Evolutionary conservation across 768 basidiomycete genomes (phyloP), one percentile per base, ranked within the genome.

Genomic region (Filobasidium wieringae): DNA sequence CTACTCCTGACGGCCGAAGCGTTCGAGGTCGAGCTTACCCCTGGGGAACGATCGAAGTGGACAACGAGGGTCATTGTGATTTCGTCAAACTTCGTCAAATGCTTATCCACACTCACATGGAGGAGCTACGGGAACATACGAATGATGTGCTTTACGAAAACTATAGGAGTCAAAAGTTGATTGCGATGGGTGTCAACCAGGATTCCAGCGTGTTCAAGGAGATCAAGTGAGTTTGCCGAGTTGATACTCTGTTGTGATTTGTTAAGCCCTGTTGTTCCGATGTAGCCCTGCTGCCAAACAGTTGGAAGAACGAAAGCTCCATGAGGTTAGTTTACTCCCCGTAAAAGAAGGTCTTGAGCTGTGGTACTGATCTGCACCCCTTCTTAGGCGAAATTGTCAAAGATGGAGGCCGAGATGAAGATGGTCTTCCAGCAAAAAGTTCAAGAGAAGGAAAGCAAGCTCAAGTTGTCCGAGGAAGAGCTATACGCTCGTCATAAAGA

Each of bases 341-440:
- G 30, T 27, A 8, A 17, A 11, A 2, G 8, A 36, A n/a, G 8
- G 15, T 1, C 12, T 33, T 22, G 27, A 43, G 17, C 14, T 14
- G 17, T n/a, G 24, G 30, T 9, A 15, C 19, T 34, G 15, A 31
- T 7, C 22, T 15, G 4, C 15, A 43, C 26, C 5, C 11, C 52
- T 43, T 32, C 15, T 7, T 43, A 69, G 63, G 87, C 88, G 65
- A 97, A 97, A 75, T 82, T 99, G 55, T 82, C 88, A 26, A 73
- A 72, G 59, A 74, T 74, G 72, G 95, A 99, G 78, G 87, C 91
- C 56, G 95, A 97, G 80, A 99, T 99, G 95, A 97, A 96, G 83
- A 90, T 93, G 88, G 95, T 99, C 67, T 99, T 99, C 90, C 91
- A 92, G 73, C 95, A 97, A 77, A 99, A 99, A 76, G 95, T 99